A percentile compares a stretch with the other conserved stretches of the same genome.
These are phyloP conservation scores for Juncus effusus DNA, from an alignment of 176 grass and related monocot species.

Conservation along the genomic window DNA sequence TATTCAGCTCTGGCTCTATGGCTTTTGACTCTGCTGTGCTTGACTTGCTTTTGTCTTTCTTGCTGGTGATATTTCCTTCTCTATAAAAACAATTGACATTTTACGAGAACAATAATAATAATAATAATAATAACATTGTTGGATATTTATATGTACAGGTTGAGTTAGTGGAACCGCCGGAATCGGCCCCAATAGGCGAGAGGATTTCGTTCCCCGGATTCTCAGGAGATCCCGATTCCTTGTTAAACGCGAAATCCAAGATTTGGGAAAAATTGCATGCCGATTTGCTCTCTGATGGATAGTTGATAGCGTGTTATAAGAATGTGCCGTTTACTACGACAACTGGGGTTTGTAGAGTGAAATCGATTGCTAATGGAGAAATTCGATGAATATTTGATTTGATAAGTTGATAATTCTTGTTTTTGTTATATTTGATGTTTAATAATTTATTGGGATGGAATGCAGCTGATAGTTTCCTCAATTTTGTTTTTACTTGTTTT, in stretches of 20 bases:
- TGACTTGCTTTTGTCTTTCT: too few relatives aligned
- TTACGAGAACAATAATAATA: too few relatives aligned
- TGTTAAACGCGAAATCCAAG: conserved; percentile 77
- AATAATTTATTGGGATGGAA: too few relatives aligned
- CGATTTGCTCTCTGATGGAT: conserved; percentile 56
- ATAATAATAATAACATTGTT: too few relatives aligned
- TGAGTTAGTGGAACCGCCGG: conserved; percentile 78
- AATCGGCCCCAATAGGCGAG: conserved; percentile 53
- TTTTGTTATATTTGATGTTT: too few relatives aligned
- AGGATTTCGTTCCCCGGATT: conserved; percentile 58
- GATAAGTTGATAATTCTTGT: too few relatives aligned
- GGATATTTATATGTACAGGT: conserved; percentile 31
- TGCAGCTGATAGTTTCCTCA: too few relatives aligned
- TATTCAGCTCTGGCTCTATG: too few relatives aligned
- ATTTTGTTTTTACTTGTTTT: too few relatives aligned
- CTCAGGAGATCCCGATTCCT: conserved; percentile 56
- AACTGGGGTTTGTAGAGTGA: conserved; percentile 62
- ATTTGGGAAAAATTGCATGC: conserved; percentile 77
- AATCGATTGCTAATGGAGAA: conserved; percentile 62
- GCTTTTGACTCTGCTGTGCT: too few relatives aligned
- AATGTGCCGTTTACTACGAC: conserved; percentile 63
- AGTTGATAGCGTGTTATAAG: conserved; percentile 71
- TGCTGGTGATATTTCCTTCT: too few relatives aligned
- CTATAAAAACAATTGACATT: too few relatives aligned
- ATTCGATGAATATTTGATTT: conserved; percentile 37